Base-by-base conservation (phyloP, 129 eudicot genomes). In the Pittosporum tobira region DNA sequence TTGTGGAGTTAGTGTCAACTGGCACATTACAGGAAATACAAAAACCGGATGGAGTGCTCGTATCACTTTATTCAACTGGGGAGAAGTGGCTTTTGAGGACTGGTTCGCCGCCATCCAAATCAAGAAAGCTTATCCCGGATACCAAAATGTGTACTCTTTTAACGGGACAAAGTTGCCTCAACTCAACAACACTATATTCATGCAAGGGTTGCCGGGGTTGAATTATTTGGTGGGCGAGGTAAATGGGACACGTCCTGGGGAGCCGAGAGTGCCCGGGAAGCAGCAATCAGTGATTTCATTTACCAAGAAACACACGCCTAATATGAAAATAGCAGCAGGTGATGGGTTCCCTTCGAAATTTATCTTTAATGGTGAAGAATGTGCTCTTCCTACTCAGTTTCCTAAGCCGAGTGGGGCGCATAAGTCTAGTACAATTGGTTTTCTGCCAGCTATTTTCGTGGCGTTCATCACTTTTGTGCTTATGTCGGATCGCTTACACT, bases 21-120 rank as follows among this genome's bases (percentile, higher is more conserved):
- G 96, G 96, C 96, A 84, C 34, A 57, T 84, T 0, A 78, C 15
- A 47, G 73, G 11, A 77, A 88, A 55, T 79, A 78, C 72, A 72
- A 56, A 81, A 34, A 79, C 79, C 29, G 90, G 96, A n/a, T 88
- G 96, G 94, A 69, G 94, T 0, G 94, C 94, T 0, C 59, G 96
- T 18, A 73, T 88, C 63, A 88, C 96, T 0, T 44, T 88, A 20
- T 88, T 88, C 71, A 88, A 85, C 59, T 89, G 97, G 97, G 77
- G 61, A 4, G 47, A 59, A 0, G 11, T 62, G 23, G 47, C 70
- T 1, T 82, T 79, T 11, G 81, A 53, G 30, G 82, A 89, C 61
- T 89, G 95, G 97, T 89, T 76, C 69, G 9, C 78, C 8, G 95
- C 95, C 0, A 18, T 85, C 4, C 72, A 62, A 61, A 4, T 82